Evolutionary conservation across 192 early-diverging fungal species (phyloP).

Genomic region (Spinellus fusiger): DNA sequence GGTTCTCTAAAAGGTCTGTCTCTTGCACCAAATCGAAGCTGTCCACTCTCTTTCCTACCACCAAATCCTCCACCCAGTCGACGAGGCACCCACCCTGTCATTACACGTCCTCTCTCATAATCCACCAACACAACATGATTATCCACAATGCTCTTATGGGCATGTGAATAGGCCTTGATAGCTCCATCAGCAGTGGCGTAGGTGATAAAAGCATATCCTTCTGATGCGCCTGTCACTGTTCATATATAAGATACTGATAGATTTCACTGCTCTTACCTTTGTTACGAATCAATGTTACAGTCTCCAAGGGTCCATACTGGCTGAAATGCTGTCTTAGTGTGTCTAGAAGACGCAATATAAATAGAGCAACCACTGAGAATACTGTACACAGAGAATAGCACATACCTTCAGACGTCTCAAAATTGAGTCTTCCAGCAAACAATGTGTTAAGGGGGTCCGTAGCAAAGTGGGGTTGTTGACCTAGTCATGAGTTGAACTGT

Average conservation of each 20-base stretch:
- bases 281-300: constrained; percentile 21
- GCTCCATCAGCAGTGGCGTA: constrained; percentile 18
- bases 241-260: background rate
- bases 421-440: constrained; percentile 34
- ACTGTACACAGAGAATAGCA: background rate
- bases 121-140: constrained; percentile 32
- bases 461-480: constrained; percentile 13
- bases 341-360: no score
- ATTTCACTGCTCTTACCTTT: constrained; percentile 6
- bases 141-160: constrained; percentile 22
- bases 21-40: constrained; percentile 37
- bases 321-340: constrained; percentile 24
- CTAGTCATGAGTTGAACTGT: constrained; percentile 1
- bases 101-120: constrained; percentile 30
- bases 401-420: constrained; percentile 31
- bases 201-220: constrained; percentile 37
- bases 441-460: constrained; percentile 29
- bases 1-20: constrained; percentile 30
- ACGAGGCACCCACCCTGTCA: constrained; percentile 38
- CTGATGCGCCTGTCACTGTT: constrained; percentile 30
- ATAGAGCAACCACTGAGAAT: background rate
- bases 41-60: constrained; percentile 36
- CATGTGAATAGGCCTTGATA: constrained; percentile 24
- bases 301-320: constrained; percentile 18
- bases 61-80: constrained; percentile 39